Base-by-base conservation (phyloP, 257 asterid species). In the Catharanthus roseus region DNA sequence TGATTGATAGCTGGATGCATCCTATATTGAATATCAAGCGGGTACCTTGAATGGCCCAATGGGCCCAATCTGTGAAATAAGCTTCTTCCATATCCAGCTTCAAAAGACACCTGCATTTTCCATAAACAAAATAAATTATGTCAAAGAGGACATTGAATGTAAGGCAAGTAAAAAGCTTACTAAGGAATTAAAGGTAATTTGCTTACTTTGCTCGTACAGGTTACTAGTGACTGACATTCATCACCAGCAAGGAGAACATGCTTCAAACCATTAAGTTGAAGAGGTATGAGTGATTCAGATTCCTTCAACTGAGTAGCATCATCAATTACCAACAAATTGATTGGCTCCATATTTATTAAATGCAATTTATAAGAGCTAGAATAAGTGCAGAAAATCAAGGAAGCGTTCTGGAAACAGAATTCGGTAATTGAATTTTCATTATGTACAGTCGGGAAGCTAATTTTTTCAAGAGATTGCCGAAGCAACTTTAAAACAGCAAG, bases 251-350 rank as follows among this genome's bases (percentile, higher is more conserved):
- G 87, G 33, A 86, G 28, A 44, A 87, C 95, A 75, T 86, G 86
- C 56, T 77, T 80, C 5, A 85, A 61, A 44, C 90, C 90, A 0
- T 64, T 72, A 49, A 88, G 82, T 76, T 83, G 95, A 42, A 88
- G 77, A 0, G 88, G 88, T 19, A 88, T 81, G 3, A 70, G 68
- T 18, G 90, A 78, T 62, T 88, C 95, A 56, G 88, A 86, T 71
- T 88, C 95, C 71, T 86, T 86, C 21, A 84, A 73, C 49, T 84
- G 91, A 33, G 95, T 88, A 12, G 95, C 95, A 72, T 88, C 95
- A 61, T 88, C 91, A 26, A 88, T 78, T 38, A 86, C 79, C 73
- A 81, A 78, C 70, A 88, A 5, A 12, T 81, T 77, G 18, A 88
- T 28, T n/a, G 83, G 80, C 0, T 18, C n/a, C 82, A 78, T 68